A percentile compares a stretch with the other conserved stretches of the same genome.
These are phyloP conservation scores for Radiomyces spectabilis DNA, from an alignment of 192 early-diverging fungal genomes.

Conservation along the genomic window DNA sequence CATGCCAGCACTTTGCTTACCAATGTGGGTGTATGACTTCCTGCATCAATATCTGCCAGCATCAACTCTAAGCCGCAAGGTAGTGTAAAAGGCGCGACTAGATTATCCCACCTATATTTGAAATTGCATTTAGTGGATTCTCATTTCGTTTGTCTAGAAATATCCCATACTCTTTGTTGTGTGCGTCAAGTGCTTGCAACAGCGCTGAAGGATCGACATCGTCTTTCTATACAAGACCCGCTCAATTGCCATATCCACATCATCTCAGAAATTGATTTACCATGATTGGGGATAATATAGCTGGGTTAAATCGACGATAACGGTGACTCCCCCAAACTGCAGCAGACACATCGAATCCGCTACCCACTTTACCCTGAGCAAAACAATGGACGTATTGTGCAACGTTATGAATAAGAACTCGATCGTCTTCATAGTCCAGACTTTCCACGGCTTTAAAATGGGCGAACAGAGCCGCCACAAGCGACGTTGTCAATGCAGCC, in stretches of 20 bases:
- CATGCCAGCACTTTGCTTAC: conserved; percentile 82
- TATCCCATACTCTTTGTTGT: conserved; percentile 17
- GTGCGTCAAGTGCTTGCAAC: conserved; percentile 31
- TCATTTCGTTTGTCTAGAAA: no score
- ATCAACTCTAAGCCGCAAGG: conserved; percentile 68
- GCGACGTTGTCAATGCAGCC: conserved; percentile 92
- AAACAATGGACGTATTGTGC: conserved; percentile 92
- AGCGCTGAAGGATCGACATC: conserved; percentile 25
- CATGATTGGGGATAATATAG: conserved; percentile 51
- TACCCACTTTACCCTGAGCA: conserved; percentile 98
- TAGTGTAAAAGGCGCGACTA: conserved; percentile 52
- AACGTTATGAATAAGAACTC: conserved; percentile 69
- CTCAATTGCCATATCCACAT: not conserved
- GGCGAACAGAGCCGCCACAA: conserved; percentile 69
- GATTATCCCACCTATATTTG: conserved; percentile 56
- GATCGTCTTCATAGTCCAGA: conserved; percentile 15
- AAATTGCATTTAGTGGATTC: not conserved
- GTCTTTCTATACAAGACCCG: conserved; percentile 16
- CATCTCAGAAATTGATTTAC: conserved; percentile 6
- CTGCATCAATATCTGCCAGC: conserved; percentile 90
- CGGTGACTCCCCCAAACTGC: conserved; percentile 89
- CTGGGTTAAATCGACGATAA: conserved; percentile 79
- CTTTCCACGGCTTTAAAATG: conserved; percentile 56
- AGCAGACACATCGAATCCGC: conserved; percentile 91
- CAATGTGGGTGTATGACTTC: conserved; percentile 89